Conservation (phyloP, 2,329 filamentous ascomycete genomes). For the Phialophora verrucosa region DNA sequence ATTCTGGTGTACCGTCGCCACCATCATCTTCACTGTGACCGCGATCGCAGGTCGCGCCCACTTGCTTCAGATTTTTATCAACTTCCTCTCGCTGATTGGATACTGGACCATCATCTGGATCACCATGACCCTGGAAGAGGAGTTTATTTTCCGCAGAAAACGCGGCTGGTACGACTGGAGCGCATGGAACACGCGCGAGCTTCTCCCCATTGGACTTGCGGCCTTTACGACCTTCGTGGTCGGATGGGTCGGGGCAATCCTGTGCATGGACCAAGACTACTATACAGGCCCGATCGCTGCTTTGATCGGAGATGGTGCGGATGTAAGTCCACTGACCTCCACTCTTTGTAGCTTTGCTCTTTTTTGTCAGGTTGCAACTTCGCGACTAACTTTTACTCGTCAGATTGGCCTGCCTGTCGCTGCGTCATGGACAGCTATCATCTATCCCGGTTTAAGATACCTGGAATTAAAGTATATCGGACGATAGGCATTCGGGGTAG, state of each 20-base stretch:
- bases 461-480: constrained; percentile 53
- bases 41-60: constrained; percentile 67
- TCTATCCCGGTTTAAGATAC: constrained; percentile 61
- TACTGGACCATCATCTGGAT: constrained; percentile 74
- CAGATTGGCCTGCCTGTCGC: constrained; percentile 67
- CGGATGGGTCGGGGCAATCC: constrained; percentile 69
- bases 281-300: constrained; percentile 68
- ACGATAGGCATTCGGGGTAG: not conserved
- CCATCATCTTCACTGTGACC: constrained; percentile 68
- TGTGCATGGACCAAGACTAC: constrained; percentile 73
- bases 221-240: constrained; percentile 66
- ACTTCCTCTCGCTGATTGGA: constrained; percentile 72
- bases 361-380: not conserved
- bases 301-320: constrained; percentile 63
- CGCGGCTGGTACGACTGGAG: constrained; percentile 61
- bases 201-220: constrained; percentile 67
- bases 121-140: constrained; percentile 64
- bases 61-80: constrained; percentile 69
- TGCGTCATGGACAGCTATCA: constrained; percentile 63
- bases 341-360: not conserved
- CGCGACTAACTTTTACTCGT: constrained; percentile 50
- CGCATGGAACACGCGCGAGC: constrained; percentile 63
- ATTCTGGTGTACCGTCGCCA: constrained; percentile 68
- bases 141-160: constrained; percentile 63
- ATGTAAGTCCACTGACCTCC: constrained; percentile 41